Percentiles rank a stretch among this genome's conserved stretches.
Conservation (phyloP, 192 early-diverging fungal species). For the Backusella luteola region DNA sequence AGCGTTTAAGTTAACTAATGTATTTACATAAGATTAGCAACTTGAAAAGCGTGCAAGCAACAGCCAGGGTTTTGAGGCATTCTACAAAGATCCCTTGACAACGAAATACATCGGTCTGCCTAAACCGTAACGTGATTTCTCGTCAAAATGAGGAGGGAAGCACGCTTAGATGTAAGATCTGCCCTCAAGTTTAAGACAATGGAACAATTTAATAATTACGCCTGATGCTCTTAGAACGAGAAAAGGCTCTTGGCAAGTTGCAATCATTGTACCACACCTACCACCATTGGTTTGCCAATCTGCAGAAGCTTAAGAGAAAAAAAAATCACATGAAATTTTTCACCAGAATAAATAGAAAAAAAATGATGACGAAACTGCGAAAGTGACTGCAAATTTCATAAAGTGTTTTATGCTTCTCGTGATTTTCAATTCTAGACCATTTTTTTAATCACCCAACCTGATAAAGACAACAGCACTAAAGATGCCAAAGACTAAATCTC, state of each 20-base stretch:
- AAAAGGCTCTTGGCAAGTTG: neutral
- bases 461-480: too few relatives aligned
- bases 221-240: conserved; percentile 4
- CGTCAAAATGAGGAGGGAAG: neutral
- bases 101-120: conserved; percentile 13
- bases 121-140: neutral
- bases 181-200: conserved; percentile 7
- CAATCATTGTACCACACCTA: neutral
- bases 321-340: too few relatives aligned
- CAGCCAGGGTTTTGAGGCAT: conserved; percentile 9
- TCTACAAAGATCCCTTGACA: conserved; percentile 10
- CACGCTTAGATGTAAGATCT: conserved; percentile 13
- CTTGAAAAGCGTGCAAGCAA: neutral
- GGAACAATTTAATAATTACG: conserved; percentile 4
- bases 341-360: too few relatives aligned
- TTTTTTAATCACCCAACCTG: too few relatives aligned
- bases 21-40: conserved; percentile 4
- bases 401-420: too few relatives aligned
- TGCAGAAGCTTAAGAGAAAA: neutral
- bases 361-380: too few relatives aligned
- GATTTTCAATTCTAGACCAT: too few relatives aligned
- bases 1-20: neutral
- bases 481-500: neutral
- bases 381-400: too few relatives aligned
- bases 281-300: conserved; percentile 8